Evolutionary conservation across 2,329 filamentous ascomycete genomes (phyloP).

Genomic region (Sordariomycetes sp.): DNA sequence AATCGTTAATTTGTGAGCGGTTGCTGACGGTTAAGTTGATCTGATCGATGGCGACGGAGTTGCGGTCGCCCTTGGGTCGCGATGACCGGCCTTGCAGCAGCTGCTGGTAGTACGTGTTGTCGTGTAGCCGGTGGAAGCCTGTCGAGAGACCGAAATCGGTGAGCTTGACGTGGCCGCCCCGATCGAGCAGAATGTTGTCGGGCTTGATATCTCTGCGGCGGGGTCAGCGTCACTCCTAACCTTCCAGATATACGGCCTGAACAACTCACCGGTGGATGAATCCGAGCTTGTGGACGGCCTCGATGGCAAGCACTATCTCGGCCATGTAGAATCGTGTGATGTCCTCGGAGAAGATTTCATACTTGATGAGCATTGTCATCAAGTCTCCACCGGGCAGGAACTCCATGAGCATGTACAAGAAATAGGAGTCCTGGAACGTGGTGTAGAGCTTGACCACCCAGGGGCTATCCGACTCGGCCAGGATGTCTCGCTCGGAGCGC

Average conservation of each 20-base stretch:
- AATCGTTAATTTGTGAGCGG: conserved; percentile 95
- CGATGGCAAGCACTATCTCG: conserved; percentile 94
- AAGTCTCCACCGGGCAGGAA: conserved; percentile 95
- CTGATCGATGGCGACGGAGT: conserved; percentile 91
- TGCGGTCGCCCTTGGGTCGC: conserved; percentile 60
- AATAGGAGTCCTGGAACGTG: conserved; percentile 92
- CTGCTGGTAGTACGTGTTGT: conserved; percentile 97
- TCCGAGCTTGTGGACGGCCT: conserved; percentile 93
- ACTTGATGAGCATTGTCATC: conserved; percentile 99
- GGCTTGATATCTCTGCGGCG: conserved; percentile 86
- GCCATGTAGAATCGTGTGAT: conserved; percentile 99
- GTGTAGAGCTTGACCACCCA: conserved; percentile 99
- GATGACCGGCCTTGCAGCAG: conserved; percentile 71
- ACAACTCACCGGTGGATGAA: conserved; percentile 85
- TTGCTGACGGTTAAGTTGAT: conserved; percentile 98
- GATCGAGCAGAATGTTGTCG: conserved; percentile 93
- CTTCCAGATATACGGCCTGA: not conserved
- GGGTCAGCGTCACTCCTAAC: not conserved
- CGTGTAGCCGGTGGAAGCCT: conserved; percentile 94
- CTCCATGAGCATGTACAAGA: conserved; percentile 99
- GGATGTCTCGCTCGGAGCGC: conserved; percentile 90
- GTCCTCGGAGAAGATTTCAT: conserved; percentile 97
- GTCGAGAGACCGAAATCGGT: conserved; percentile 97
- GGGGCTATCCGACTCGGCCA: conserved; percentile 97
- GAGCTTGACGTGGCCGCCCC: conserved; percentile 92